Evolutionary conservation across 2,329 filamentous ascomycete species (phyloP), one percentile per base, ranked within the genome.

Genomic region (Paraconiothyrium brasiliense): DNA sequence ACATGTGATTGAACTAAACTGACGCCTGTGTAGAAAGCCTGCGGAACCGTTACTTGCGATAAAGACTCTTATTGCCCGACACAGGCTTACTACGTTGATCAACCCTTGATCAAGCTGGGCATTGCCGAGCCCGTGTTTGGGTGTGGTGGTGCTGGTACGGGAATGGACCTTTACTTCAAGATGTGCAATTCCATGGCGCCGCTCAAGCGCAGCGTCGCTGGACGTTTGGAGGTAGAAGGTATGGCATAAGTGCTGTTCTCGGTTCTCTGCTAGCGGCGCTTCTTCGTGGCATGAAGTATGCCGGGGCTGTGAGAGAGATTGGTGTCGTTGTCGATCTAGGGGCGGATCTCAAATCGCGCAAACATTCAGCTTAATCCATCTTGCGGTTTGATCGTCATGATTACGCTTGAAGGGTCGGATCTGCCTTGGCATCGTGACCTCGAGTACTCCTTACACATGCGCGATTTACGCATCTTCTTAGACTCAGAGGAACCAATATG

Each of bases 71-170:
- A 7, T 49, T 74, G 71, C 60, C 70, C 70, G 6, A 67, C 67
- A 1, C 65, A 72, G 32, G 57, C 66, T 1, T 74, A 73, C 61
- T 74, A 68, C 59, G 69, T 71, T 11, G 69, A 71, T 51, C 41
- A 49, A 13, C 72, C 71, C 1, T 14, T 66, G 35, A n/a, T 54
- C 10, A 71, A 72, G 61, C 27, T 72, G 9, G 63, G 68, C 16
- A 41, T 73, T 39, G 50, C 58, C 7, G 72, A 74, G 20, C 72
- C 71, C 1, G 70, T 72, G 6, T 72, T 70, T 51, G 61, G 60
- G 6, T 74, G 71, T 52, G 65, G 61, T 22, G 48, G 50, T 5
- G 60, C 64, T 5, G 67, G 68, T 2, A 61, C 63, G 1, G 57
- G 57, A 27, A 66, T 71, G 59, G 27, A 73, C 16, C 30, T 73